Evolutionary conservation across 1,139 yeast species (phyloP), one percentile per base, ranked within the genome.

Genomic region (Blastobotrys aristatus): DNA sequence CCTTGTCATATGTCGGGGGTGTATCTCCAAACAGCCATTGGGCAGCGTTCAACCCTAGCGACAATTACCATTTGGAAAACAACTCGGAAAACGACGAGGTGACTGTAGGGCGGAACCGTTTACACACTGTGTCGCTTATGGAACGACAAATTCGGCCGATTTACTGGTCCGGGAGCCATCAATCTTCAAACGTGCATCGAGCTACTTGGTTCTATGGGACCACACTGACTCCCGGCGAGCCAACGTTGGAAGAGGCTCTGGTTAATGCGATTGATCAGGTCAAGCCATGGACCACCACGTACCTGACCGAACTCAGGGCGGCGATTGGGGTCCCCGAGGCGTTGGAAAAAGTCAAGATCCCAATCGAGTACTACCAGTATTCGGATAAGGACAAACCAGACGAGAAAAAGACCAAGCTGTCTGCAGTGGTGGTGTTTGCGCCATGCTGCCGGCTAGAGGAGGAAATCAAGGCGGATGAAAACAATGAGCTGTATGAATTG

Each of bases 21-120:
- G 50, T 65, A 1, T 49, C 53, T 2, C 69, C 69, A 2, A 53
- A 51, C 40, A 33, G 57, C 2, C 52, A 55, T 14, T 69, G 73
- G 73, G 55, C 58, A 11, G 70, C 73, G 2, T 69, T 69, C 56
- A 62, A 56, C 20, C 72, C 73, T 1, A 54, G 58, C 33, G 73
- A 69, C 49, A 62, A 60, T 44, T 42, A 38, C 5, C 52, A 59
- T 16, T 53, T 50, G 27, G 49, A 36, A 20, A 31, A 40, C 18
- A 46, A n/a, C 18, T 29, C 43, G 2, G 40, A 36, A n/a, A 45
- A 40, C n/a, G 29, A 43, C 2, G 52, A 51, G 10, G 58, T 66
- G 1, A 51, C 65, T 13, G 73, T 69, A 3, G 73, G 73, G 8
- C 50, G 59, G 44, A 62, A 64, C 33, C 60, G 68, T 2, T 52